Percentiles rank a stretch among this genome's conserved stretches.
phyloP scores from a whole-genome alignment of 768 basidiomycete genomes.

The Lactarius trivialis region DNA sequence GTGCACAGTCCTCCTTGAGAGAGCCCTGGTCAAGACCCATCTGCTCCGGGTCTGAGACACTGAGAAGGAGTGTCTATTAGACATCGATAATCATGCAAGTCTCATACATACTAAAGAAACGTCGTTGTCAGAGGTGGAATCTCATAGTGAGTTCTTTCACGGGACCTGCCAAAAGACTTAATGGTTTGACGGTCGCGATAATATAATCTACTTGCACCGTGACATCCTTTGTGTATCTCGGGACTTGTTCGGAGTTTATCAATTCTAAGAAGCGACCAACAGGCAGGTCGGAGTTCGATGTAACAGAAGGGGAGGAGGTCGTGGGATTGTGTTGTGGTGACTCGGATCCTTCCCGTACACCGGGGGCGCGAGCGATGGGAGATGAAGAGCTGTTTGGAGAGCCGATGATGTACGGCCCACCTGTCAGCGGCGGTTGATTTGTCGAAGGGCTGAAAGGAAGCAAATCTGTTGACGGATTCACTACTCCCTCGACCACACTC shows the following conservation, averaged over 20 bases:
- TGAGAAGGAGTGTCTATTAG: neutral
- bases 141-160: neutral
- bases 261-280: neutral
- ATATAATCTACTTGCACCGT: neutral
- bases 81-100: neutral
- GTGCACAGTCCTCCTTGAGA: neutral
- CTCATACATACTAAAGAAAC: neutral
- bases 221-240: neutral
- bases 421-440: neutral
- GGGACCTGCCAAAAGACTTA: neutral
- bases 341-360: neutral
- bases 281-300: neutral
- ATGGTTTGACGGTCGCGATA: neutral
- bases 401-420: neutral
- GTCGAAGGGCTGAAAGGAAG: neutral
- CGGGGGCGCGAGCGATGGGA: neutral
- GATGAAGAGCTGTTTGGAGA: neutral
- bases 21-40: neutral
- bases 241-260: neutral
- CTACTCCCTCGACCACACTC: neutral
- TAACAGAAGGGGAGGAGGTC: neutral
- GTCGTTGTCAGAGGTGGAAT: neutral
- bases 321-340: neutral
- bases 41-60: neutral
- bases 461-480: neutral